Conservation (phyloP, 2,329 filamentous ascomycete genomes). For the Aulographum hederae region DNA sequence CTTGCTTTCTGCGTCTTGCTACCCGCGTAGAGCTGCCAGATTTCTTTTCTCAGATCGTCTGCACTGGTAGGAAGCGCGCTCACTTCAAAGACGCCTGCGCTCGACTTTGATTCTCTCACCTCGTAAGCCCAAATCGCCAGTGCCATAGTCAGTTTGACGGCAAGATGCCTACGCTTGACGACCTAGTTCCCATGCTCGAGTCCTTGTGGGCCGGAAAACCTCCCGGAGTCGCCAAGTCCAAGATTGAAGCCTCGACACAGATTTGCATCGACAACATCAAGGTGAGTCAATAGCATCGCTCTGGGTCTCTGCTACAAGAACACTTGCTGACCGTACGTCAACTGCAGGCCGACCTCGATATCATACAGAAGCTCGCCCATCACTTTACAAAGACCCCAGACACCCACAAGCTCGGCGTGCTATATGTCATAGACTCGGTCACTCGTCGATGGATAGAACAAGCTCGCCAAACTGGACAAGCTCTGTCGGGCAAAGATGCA, state of each 20-base stretch:
- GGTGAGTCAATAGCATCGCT: conserved; percentile 11
- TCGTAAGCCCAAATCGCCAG: no score
- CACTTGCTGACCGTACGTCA: conserved; percentile 10
- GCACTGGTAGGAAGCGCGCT: no score
- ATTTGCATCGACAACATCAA: conserved; percentile 50
- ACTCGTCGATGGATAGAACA: conserved; percentile 97
- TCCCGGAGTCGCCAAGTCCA: conserved; percentile 82
- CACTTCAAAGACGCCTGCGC: no score
- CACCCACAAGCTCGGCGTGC: conserved; percentile 94
- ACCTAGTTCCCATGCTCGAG: conserved; percentile 78
- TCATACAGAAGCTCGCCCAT: conserved; percentile 92
- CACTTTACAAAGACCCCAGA: conserved; percentile 90
- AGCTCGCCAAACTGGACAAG: conserved; percentile 69
- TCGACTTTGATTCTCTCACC: no score
- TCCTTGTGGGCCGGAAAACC: conserved; percentile 84
- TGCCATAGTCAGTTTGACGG: no score
- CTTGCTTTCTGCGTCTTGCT: no score
- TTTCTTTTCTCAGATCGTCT: no score
- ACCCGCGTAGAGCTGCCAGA: no score
- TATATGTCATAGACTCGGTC: conserved; percentile 99
- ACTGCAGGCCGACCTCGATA: conserved; percentile 71
- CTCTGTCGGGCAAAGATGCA: conserved; percentile 56
- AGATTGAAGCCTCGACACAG: conserved; percentile 71
- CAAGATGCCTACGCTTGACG: conserved; percentile 57
- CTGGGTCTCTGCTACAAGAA: conserved; percentile 3